These are phyloP conservation scores for Pseudomonodictys pantanalensis DNA, from an alignment of 495 filamentous ascomycete genomes.

Conservation along the genomic window DNA sequence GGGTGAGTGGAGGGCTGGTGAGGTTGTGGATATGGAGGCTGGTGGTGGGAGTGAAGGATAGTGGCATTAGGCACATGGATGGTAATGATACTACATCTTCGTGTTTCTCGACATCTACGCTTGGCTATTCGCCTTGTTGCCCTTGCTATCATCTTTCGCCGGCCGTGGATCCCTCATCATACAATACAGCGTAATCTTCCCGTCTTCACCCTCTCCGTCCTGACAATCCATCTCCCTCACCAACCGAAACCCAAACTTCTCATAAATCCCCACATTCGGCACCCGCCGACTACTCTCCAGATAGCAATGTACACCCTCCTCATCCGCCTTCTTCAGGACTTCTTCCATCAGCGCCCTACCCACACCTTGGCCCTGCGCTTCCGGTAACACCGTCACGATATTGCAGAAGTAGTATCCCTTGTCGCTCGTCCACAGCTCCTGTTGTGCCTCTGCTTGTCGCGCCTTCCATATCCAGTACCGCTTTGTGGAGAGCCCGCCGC, in stretches of 20 bases:
- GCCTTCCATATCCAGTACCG: constrained; percentile 67
- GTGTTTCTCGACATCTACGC: not conserved
- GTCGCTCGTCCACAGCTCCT: constrained; percentile 56
- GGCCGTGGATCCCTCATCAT: constrained; percentile 51
- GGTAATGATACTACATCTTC: not conserved
- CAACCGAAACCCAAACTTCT: constrained; percentile 61
- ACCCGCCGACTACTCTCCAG: constrained; percentile 61
- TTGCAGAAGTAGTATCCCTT: constrained; percentile 69
- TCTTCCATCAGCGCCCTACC: constrained; percentile 57
- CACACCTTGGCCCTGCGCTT: constrained; percentile 58
- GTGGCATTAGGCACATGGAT: too few species aligned
- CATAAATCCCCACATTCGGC: constrained; percentile 65
- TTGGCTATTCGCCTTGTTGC: too few species aligned
- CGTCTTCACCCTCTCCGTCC: constrained; percentile 56
- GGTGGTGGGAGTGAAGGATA: too few species aligned
- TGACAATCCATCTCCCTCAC: constrained; percentile 61
- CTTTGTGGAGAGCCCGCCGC: constrained; percentile 60
- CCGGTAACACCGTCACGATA: constrained; percentile 61
- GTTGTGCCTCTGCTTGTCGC: constrained; percentile 55
- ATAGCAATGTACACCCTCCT: constrained; percentile 60
- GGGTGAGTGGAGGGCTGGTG: not conserved
- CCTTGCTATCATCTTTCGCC: not conserved
- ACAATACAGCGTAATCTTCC: constrained; percentile 47
- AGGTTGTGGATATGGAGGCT: not conserved
- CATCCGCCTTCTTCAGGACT: constrained; percentile 58